Percentiles rank a stretch among this genome's conserved stretches.
Conservation (phyloP, 2,329 filamentous ascomycete species). For the Colletotrichum viniferum region DNA sequence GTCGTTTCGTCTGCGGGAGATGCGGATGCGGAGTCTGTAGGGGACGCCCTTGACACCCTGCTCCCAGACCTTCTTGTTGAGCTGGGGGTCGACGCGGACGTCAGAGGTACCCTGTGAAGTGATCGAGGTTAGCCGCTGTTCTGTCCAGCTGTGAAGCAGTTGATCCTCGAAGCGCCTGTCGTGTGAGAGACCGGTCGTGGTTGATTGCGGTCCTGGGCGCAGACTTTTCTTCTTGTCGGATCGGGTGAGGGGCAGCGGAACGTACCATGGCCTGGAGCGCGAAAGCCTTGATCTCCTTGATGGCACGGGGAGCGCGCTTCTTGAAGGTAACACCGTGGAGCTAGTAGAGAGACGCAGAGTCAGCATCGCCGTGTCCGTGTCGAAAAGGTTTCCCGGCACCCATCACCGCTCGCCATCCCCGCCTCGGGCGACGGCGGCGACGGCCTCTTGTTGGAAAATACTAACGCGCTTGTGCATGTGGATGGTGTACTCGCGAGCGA, state of each 20-base stretch:
- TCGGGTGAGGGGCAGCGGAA: constrained; percentile 24
- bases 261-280: constrained; percentile 95
- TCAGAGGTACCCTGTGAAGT: constrained; percentile 84
- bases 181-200: not conserved
- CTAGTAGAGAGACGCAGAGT: constrained; percentile 53
- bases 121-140: constrained; percentile 25
- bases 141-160: not conserved
- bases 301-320: constrained; percentile 97
- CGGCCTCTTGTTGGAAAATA: constrained; percentile 7
- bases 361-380: constrained; percentile 30
- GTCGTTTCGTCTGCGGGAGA: constrained; percentile 99
- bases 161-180: not conserved
- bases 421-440: constrained; percentile 24
- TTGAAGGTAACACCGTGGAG: constrained; percentile 98
- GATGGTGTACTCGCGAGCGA: constrained; percentile 99
- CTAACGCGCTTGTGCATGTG: constrained; percentile 91
- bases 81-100: constrained; percentile 96
- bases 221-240: not conserved
- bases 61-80: constrained; percentile 99
- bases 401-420: not conserved
- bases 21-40: constrained; percentile 96
- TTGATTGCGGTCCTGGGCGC: not conserved
- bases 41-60: constrained; percentile 98
- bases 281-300: constrained; percentile 99
- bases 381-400: not conserved